Conservation (phyloP, 2,329 filamentous ascomycete species). For the Talaromyces rugulosus region DNA sequence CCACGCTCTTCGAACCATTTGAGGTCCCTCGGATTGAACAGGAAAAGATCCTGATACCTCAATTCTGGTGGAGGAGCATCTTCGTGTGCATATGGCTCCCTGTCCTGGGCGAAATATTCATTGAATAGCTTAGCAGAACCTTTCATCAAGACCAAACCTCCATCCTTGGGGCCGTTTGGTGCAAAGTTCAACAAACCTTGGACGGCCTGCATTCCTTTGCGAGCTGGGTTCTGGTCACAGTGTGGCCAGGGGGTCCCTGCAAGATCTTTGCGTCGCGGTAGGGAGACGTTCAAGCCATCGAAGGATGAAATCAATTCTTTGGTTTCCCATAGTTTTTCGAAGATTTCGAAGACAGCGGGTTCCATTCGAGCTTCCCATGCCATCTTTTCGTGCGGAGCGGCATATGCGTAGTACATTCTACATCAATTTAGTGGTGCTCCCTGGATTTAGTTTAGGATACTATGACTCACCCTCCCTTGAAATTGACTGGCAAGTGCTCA, state of each 20-base stretch:
- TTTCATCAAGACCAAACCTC: constrained; percentile 42
- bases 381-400: constrained; percentile 7
- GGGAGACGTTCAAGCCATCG: constrained; percentile 15
- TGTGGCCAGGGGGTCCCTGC: constrained; percentile 37
- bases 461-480: constrained; percentile 40
- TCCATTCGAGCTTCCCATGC: constrained; percentile 32
- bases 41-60: constrained; percentile 38
- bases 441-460: neutral
- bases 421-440: neutral
- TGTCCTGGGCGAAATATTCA: constrained; percentile 39
- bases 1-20: constrained; percentile 40
- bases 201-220: constrained; percentile 32
- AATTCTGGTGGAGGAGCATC: constrained; percentile 16
- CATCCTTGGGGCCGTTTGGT: constrained; percentile 42
- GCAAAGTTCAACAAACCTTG: constrained; percentile 44
- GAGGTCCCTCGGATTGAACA: constrained; percentile 42
- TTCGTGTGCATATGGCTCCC: constrained; percentile 16
- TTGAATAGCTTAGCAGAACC: constrained; percentile 37
- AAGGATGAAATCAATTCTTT: constrained; percentile 17
- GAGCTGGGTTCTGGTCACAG: constrained; percentile 36
- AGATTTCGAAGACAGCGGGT: constrained; percentile 34
- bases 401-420: constrained; percentile 11
- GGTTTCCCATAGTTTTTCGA: constrained; percentile 36
- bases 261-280: constrained; percentile 30
- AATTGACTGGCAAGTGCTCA: constrained; percentile 40